Evolutionary conservation across 202 grass and related monocot species (phyloP), one percentile per base, ranked within the genome.

Genomic region (Hordeum pubiflorum): DNA sequence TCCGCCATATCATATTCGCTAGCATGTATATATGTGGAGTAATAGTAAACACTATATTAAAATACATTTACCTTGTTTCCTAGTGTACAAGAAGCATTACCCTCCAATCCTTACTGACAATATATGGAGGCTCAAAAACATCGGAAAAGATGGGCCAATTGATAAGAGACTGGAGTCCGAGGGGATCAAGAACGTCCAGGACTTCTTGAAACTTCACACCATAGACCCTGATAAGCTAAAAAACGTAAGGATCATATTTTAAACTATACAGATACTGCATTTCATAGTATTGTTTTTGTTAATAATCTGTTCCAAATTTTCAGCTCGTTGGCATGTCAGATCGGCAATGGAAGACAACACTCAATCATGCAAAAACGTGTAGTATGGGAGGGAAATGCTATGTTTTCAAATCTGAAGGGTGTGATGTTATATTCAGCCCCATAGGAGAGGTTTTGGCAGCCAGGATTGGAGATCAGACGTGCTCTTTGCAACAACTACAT

Each of bases 121-220:
- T 24, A 46, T 86, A 26, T 97, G 87, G 85, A 83, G 85, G 75
- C 89, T 97, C 5, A 84, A 44, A 58, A 93, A 90, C 38, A 93
- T 97, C 1, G 80, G 82, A 54, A 94, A 90, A 69, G 85, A 83
- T 48, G 92, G 92, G 62, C 78, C 64, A 1, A 83, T 87, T 33
- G 78, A 83, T 46, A 87, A 61, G 48, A 87, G 74, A 20, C 44
- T 91, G 48, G 73, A 82, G 9, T 59, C 72, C 0, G 69, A 86
- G 27, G 75, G 80, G 9, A 88, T 97, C 15, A 78, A 77, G 21
- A 97, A 61, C 0, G 89, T 97, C 12, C 89, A 86, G 21, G 89
- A 93, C 17, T 94, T 94, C 55, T 75, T 93, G 83, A 97, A 88
- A 40, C 78, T 93, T 46, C 69, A 86, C 70, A 81, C 65, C 11